Evolutionary conservation across 2,329 filamentous ascomycete genomes (phyloP).

Genomic region (Coniochaeta hoffmannii): DNA sequence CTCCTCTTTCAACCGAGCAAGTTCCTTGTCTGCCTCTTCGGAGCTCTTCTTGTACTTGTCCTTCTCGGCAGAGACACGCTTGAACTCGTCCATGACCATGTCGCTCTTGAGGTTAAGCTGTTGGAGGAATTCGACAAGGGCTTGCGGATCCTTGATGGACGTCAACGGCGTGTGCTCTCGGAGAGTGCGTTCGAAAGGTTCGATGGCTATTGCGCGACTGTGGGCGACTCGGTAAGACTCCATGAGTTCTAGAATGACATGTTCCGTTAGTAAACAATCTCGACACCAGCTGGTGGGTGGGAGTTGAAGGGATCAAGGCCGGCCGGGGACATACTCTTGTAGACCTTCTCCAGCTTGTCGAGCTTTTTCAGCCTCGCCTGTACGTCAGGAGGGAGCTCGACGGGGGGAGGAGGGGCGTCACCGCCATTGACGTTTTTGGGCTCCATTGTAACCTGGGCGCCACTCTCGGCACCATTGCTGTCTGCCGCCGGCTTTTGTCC

Average conservation of each 20-base stretch:
- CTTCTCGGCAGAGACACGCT: constrained; percentile 74
- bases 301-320: neutral
- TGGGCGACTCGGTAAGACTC: constrained; percentile 91
- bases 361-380: constrained; percentile 71
- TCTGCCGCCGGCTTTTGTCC: constrained; percentile 9
- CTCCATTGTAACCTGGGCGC: constrained; percentile 12
- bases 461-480: constrained; percentile 6
- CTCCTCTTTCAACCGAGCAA: constrained; percentile 39
- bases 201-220: constrained; percentile 75
- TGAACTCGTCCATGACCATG: constrained; percentile 91
- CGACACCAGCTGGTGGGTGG: no score
- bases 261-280: neutral
- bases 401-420: constrained; percentile 12
- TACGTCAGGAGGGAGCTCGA: constrained; percentile 67
- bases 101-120: constrained; percentile 80
- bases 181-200: constrained; percentile 85
- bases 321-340: constrained; percentile 58
- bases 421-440: constrained; percentile 9
- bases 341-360: constrained; percentile 83
- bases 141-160: constrained; percentile 77
- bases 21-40: constrained; percentile 60
- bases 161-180: constrained; percentile 89
- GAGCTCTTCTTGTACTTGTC: constrained; percentile 72
- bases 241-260: constrained; percentile 59
- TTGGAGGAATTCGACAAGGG: constrained; percentile 82